Conservation (phyloP, 164 flowering plant species). For the Tinospora cordifolia region DNA sequence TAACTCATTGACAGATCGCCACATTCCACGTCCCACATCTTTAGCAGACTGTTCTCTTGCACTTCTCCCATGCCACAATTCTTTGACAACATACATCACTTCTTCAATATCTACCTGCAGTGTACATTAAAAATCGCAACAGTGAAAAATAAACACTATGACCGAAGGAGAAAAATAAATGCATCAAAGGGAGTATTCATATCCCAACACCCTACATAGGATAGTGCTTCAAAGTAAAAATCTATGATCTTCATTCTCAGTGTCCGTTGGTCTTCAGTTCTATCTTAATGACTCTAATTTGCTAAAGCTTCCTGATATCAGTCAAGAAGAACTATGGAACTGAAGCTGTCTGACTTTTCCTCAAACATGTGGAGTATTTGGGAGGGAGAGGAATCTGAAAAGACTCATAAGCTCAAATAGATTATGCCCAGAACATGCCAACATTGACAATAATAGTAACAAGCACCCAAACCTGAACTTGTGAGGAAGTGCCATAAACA, state of each 20-base stretch:
- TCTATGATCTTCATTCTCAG: no score
- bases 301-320: no score
- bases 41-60: constrained; percentile 59
- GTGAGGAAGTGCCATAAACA: constrained; percentile 52
- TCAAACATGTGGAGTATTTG: no score
- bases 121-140: constrained; percentile 4
- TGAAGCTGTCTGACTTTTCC: no score
- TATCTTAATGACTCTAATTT: no score
- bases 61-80: constrained; percentile 92
- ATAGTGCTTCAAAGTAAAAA: neutral
- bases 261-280: no score
- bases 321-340: no score
- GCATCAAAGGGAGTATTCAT: neutral
- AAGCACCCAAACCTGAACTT: constrained; percentile 55
- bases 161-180: neutral
- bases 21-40: constrained; percentile 89
- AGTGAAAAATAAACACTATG: constrained; percentile 6
- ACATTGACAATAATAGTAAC: neutral
- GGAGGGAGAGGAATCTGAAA: no score
- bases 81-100: constrained; percentile 76
- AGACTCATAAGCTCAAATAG: neutral
- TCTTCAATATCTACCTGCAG: constrained; percentile 87
- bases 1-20: constrained; percentile 88
- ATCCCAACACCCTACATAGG: neutral
- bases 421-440: neutral